phyloP scores from a whole-genome alignment of 2,329 filamentous ascomycete species.

The Emydomyces testavorans region DNA sequence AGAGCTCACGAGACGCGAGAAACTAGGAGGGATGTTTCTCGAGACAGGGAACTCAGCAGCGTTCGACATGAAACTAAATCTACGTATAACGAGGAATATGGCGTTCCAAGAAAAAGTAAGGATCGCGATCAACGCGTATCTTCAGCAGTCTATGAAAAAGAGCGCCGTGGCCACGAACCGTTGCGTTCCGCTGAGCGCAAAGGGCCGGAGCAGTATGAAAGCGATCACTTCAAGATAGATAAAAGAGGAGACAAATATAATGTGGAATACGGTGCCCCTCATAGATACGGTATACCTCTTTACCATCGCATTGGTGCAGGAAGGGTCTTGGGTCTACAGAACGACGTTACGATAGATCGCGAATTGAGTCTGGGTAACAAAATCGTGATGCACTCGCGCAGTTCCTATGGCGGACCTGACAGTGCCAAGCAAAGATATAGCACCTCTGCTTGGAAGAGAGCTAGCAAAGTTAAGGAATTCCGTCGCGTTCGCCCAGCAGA shows the following conservation, averaged over 20 bases:
- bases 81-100: conserved; percentile 14
- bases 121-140: not conserved
- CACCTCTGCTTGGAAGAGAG: conserved; percentile 24
- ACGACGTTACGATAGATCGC: conserved; percentile 54
- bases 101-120: not conserved
- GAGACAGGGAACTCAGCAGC: not conserved
- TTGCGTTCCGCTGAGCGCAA: not conserved
- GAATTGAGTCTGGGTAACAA: conserved; percentile 39
- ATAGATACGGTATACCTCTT: conserved; percentile 58
- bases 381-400: conserved; percentile 27
- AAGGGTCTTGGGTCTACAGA: conserved; percentile 54
- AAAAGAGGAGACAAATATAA: conserved; percentile 66
- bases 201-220: not conserved
- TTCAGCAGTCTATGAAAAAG: not conserved
- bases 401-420: conserved; percentile 26
- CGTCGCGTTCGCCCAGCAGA: conserved; percentile 22
- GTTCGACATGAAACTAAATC: conserved; percentile 9
- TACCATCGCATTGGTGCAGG: conserved; percentile 62
- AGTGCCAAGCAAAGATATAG: conserved; percentile 39
- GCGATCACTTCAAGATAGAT: conserved; percentile 51
- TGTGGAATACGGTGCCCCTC: conserved; percentile 58
- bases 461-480: conserved; percentile 16
- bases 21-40: not conserved
- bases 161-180: not conserved
- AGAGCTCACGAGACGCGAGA: conserved; percentile 6